Conservation (phyloP, 768 basidiomycete species). For the Podaxis sp. region DNA sequence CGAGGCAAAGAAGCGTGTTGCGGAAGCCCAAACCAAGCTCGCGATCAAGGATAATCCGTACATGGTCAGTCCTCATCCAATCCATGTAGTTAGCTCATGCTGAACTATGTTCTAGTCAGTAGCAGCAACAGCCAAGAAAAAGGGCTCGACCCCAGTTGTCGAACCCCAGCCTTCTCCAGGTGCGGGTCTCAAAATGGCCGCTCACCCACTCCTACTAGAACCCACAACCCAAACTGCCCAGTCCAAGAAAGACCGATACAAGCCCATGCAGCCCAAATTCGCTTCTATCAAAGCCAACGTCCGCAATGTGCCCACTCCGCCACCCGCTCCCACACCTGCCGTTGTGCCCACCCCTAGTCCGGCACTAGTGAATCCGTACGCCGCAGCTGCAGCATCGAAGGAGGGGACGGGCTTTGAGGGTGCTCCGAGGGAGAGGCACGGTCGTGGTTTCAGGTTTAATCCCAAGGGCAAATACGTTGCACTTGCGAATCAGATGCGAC, state of each 20-base stretch:
- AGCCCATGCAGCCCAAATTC: constrained; percentile 99
- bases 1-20: constrained; percentile 82
- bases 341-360: constrained; percentile 25
- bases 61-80: constrained; percentile 49
- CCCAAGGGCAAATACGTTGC: constrained; percentile 89
- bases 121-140: constrained; percentile 51
- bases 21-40: constrained; percentile 74
- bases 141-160: constrained; percentile 42
- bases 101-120: constrained; percentile 35
- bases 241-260: constrained; percentile 89
- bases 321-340: constrained; percentile 33
- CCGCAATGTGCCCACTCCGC: constrained; percentile 64
- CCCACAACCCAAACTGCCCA: constrained; percentile 52
- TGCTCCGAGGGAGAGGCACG: constrained; percentile 64
- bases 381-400: constrained; percentile 46
- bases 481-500: constrained; percentile 64
- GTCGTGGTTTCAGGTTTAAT: constrained; percentile 79
- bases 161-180: constrained; percentile 60
- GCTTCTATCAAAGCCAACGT: constrained; percentile 90
- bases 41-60: constrained; percentile 83
- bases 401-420: constrained; percentile 65
- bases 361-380: constrained; percentile 67
- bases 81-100: neutral
- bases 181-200: constrained; percentile 84
- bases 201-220: constrained; percentile 82